Conservation (phyloP, 2,329 filamentous ascomycete genomes). For the Pyrenochaeta sp. region DNA sequence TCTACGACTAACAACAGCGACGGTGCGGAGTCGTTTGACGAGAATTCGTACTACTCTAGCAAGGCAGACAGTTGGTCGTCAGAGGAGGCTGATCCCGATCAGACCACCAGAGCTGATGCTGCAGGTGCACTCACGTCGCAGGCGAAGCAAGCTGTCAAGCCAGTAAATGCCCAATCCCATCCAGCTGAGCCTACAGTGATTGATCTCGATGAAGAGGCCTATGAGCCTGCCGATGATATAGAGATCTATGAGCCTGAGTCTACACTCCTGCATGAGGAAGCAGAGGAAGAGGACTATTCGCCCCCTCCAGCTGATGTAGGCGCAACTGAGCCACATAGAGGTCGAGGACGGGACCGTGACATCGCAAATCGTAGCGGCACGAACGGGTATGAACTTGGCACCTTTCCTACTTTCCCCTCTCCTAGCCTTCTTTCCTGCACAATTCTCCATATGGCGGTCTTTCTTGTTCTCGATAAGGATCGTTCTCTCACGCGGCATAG, state of each 20-base stretch:
- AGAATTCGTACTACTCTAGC: constrained; percentile 96
- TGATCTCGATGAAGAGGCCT: constrained; percentile 49
- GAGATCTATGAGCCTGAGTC: constrained; percentile 49
- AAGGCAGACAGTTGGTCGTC: constrained; percentile 80
- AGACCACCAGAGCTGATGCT: constrained; percentile 40
- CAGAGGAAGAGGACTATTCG: constrained; percentile 54
- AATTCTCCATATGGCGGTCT: not conserved
- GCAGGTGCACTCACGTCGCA: constrained; percentile 40
- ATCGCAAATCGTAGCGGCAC: constrained; percentile 25
- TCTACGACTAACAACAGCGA: constrained; percentile 67
- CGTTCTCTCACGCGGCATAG: not conserved
- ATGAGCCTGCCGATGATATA: constrained; percentile 51
- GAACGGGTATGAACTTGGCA: constrained; percentile 42
- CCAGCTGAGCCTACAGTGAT: constrained; percentile 39
- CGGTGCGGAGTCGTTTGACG: constrained; percentile 84
- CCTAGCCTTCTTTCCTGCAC: constrained; percentile 46
- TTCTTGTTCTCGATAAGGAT: not conserved
- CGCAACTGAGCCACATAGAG: constrained; percentile 34
- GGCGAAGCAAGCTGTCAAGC: constrained; percentile 30
- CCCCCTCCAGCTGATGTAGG: constrained; percentile 56
- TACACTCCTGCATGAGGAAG: constrained; percentile 39
- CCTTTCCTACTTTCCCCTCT: constrained; percentile 28
- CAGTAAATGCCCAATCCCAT: constrained; percentile 23
- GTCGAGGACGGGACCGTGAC: constrained; percentile 34
- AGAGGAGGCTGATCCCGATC: constrained; percentile 51